Conservation (phyloP, 805 yeast genomes). For the Metschnikowia drakensbergensis region DNA sequence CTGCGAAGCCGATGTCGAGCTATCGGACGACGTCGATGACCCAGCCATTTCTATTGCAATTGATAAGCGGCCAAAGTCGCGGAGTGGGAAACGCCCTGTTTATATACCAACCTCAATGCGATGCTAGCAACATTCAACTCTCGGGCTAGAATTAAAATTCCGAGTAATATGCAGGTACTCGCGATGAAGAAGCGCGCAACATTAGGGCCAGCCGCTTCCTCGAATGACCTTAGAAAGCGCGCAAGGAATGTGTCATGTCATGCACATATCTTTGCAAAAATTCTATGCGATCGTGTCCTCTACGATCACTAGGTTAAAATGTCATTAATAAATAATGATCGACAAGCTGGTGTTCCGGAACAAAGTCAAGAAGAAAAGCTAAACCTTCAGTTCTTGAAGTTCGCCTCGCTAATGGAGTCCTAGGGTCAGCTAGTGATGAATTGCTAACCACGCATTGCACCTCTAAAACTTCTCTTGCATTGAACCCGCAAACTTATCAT, state of each 20-base stretch:
- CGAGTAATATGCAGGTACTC: not conserved
- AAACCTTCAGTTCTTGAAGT: not conserved
- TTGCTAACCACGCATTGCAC: not conserved
- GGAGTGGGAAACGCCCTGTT: not conserved
- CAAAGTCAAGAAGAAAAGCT: not conserved
- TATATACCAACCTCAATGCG: not conserved
- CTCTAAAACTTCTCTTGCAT: not conserved
- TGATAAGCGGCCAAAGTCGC: not conserved
- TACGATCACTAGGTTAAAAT: not conserved
- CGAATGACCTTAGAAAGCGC: conserved; percentile 4
- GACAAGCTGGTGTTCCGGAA: not conserved
- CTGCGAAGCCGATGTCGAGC: conserved; percentile 43
- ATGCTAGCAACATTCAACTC: not conserved
- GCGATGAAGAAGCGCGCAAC: conserved; percentile 1
- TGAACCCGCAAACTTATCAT: not conserved
- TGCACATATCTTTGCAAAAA: not conserved
- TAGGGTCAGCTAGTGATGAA: not conserved
- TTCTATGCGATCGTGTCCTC: not conserved
- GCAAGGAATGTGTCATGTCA: not conserved
- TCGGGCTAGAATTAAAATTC: not conserved
- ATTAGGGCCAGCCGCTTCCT: conserved; percentile 2
- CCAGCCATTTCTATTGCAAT: conserved; percentile 5
- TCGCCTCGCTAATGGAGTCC: not conserved
- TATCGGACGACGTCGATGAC: not conserved
- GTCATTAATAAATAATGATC: not conserved